Evolutionary conservation across 371 early-diverging fungal species (phyloP).

Genomic region (Actinomortierella ambigua): DNA sequence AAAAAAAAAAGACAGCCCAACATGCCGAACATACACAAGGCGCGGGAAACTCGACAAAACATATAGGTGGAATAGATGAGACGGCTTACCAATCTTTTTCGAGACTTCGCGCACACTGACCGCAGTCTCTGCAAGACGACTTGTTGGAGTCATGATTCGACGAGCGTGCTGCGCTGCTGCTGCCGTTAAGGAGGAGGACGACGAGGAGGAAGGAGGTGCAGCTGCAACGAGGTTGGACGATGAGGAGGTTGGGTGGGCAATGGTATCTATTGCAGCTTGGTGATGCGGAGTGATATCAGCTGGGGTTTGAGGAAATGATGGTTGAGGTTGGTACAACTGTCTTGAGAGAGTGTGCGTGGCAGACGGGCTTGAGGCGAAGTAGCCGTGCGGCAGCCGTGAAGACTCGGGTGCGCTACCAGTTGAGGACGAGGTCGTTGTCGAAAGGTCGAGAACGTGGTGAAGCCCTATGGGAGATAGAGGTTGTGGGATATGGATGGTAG

Average conservation of each 20-base stretch:
- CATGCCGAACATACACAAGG: too few relatives aligned
- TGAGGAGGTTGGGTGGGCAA: too few relatives aligned
- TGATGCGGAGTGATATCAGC: too few relatives aligned
- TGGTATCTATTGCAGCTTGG: too few relatives aligned
- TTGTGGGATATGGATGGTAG: conserved; percentile 25
- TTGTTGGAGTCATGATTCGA: conserved; percentile 53
- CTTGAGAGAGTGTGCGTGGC: conserved; percentile 32
- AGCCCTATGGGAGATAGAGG: conserved; percentile 32
- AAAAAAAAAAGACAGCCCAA: background rate
- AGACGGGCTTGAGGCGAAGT: conserved; percentile 25
- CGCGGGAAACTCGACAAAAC: too few relatives aligned
- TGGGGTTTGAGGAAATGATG: too few relatives aligned
- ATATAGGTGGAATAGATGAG: too few relatives aligned
- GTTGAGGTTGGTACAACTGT: conserved; percentile 2
- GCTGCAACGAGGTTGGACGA: too few relatives aligned
- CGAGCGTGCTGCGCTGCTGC: conserved; percentile 22
- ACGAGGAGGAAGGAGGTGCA: background rate
- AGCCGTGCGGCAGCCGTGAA: conserved; percentile 12
- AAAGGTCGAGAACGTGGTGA: conserved; percentile 38
- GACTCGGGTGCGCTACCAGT: background rate
- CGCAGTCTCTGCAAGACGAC: conserved; percentile 68
- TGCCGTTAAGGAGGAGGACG: conserved; percentile 4
- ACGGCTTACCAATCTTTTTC: conserved; percentile 61
- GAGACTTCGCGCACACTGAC: conserved; percentile 76
- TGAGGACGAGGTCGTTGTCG: conserved; percentile 10